These are phyloP conservation scores for Moniliella sp. DNA, from an alignment of 1,284 basidiomycete species.

Conservation along the genomic window DNA sequence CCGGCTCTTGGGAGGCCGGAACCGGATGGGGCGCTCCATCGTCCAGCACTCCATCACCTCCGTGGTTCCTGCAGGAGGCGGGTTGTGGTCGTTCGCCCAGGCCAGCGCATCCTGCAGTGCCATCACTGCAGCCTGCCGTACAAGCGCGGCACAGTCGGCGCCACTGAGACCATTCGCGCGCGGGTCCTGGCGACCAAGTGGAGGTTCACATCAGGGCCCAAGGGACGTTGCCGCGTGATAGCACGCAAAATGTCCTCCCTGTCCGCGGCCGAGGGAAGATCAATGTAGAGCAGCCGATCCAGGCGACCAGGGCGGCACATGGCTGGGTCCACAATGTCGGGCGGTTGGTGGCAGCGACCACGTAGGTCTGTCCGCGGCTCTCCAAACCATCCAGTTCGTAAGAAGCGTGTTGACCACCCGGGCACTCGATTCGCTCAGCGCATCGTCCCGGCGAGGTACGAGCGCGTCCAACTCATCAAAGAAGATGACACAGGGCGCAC, in stretches of 20 bases:
- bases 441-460: constrained; percentile 77
- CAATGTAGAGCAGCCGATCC: constrained; percentile 89
- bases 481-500: constrained; percentile 71
- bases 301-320: constrained; percentile 89
- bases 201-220: constrained; percentile 44
- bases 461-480: constrained; percentile 92
- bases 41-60: background rate
- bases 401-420: constrained; percentile 92
- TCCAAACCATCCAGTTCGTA: constrained; percentile 90
- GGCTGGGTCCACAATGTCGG: constrained; percentile 97
- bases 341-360: constrained; percentile 90
- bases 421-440: constrained; percentile 75
- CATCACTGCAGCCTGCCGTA: constrained; percentile 53
- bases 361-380: constrained; percentile 63
- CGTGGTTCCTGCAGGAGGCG: too few species aligned
- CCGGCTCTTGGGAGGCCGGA: constrained; percentile 1
- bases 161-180: constrained; percentile 25
- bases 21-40: constrained; percentile 1
- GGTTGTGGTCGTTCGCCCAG: too few species aligned
- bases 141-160: constrained; percentile 27
- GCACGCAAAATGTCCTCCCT: constrained; percentile 51
- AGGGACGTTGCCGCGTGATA: constrained; percentile 51
- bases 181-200: constrained; percentile 11
- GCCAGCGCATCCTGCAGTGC: constrained; percentile 45
- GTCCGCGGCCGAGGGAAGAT: constrained; percentile 56